Conservation (phyloP, 768 basidiomycete genomes). For the Neoboletus subvelutipes region DNA sequence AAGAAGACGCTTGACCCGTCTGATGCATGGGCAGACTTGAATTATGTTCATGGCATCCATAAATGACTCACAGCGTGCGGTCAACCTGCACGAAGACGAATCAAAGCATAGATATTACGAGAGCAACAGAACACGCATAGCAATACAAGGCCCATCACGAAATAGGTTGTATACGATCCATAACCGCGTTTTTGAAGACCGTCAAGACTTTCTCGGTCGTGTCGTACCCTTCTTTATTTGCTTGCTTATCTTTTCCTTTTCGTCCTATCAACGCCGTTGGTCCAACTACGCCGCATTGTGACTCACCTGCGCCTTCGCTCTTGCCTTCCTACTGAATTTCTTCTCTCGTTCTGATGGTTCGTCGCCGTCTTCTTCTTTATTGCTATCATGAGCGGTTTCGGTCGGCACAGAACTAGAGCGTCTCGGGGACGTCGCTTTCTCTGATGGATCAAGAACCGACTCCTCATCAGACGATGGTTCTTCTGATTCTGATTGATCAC, state of each 20-base stretch:
- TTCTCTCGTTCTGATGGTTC: slow-evolving; percentile 34
- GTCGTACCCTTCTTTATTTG: slow-evolving; percentile 23
- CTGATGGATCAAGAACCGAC: slow-evolving; percentile 44
- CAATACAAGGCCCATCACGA: slow-evolving; percentile 14
- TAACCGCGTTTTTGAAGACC: neutral
- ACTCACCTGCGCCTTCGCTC: slow-evolving; percentile 42
- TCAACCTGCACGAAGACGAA: slow-evolving; percentile 1
- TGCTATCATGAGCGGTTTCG: slow-evolving; percentile 30
- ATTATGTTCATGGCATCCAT: neutral
- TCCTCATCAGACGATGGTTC: slow-evolving; percentile 24
- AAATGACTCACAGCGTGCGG: neutral
- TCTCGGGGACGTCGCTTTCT: slow-evolving; percentile 20
- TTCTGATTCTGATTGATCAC: slow-evolving; percentile 34
- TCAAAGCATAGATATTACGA: slow-evolving; percentile 12
- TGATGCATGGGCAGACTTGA: neutral
- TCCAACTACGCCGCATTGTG: neutral
- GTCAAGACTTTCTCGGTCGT: slow-evolving; percentile 30
- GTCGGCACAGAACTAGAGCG: slow-evolving; percentile 40
- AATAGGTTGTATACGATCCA: slow-evolving; percentile 12
- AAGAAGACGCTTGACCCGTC: neutral
- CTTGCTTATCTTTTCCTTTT: slow-evolving; percentile 34
- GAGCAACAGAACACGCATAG: slow-evolving; percentile 8
- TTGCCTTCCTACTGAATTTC: slow-evolving; percentile 39
- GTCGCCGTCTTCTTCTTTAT: slow-evolving; percentile 31
- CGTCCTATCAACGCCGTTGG: slow-evolving; percentile 1